phyloP scores from a whole-genome alignment of 768 basidiomycete species.

The Podaxis sp. region DNA sequence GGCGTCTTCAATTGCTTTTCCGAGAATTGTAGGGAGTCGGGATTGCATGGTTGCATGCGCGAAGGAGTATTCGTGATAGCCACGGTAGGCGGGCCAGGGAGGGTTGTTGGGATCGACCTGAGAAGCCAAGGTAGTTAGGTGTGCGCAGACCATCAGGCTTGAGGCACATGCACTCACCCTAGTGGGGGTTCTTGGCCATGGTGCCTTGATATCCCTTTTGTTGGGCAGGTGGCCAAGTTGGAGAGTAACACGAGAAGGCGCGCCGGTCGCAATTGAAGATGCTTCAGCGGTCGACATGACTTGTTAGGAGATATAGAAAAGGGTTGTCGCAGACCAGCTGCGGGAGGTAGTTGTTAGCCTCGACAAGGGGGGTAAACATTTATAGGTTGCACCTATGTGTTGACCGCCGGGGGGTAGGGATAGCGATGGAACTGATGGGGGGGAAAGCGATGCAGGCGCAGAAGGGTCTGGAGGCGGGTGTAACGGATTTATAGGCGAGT shows the following conservation, averaged over 20 bases:
- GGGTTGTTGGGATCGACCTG: conserved; percentile 84
- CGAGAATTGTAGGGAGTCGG: conserved; percentile 92
- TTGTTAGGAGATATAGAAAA: neutral
- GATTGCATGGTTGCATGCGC: conserved; percentile 94
- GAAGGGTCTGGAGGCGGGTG: neutral
- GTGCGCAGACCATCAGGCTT: neutral
- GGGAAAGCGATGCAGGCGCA: neutral
- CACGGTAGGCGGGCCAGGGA: conserved; percentile 80
- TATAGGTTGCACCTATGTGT: neutral
- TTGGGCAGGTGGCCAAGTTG: conserved; percentile 74
- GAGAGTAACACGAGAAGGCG: conserved; percentile 64
- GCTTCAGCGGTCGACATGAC: conserved; percentile 8
- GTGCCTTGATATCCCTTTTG: conserved; percentile 69
- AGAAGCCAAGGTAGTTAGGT: conserved; percentile 1
- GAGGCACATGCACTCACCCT: conserved; percentile 40
- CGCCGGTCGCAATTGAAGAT: conserved; percentile 25
- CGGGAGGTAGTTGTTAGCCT: neutral
- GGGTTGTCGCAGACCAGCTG: conserved; percentile 4
- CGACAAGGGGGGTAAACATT: neutral
- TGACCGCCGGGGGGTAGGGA: neutral
- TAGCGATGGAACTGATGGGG: neutral
- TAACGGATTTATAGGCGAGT: conserved; percentile 2
- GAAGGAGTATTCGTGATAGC: conserved; percentile 81
- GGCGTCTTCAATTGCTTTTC: conserved; percentile 93
- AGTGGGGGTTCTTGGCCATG: conserved; percentile 76